Base-by-base conservation (phyloP, 495 filamentous ascomycete genomes). In the Emericellopsis terricola region DNA sequence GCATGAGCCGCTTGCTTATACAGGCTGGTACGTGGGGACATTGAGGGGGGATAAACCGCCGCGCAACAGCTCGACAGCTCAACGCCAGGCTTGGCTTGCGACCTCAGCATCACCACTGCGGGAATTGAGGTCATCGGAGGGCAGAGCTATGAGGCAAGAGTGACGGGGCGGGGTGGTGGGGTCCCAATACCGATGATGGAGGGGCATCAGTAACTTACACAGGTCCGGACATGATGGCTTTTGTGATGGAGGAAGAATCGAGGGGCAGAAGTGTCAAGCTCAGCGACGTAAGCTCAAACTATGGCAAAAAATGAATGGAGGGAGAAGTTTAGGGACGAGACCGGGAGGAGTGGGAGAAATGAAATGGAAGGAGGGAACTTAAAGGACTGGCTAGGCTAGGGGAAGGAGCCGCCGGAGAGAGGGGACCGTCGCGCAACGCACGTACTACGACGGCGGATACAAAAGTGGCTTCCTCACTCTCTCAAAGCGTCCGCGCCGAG, bases 151-250 rank as follows among this genome's bases (percentile, higher is more conserved):
- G 14, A 27, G 26, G 15, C 34, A 8, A 11, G 18, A n/a, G n/a
- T n/a, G n/a, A 31, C 20, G 19, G 36, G 36, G 37, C 40, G 41
- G 40, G 43, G 37, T 38, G 41, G 34, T 31, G 29, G 34, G 33
- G 26, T 38, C 24, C 27, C 32, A 19, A 18, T n/a, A 37, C 28
- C 15, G 23, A 14, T 24, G 41, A 32, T 14, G 29, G 26, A 34
- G 26, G 16, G 20, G 27, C 14, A 17, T 13, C 27, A 18, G 40
- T 41, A 29, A 65, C 62, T 67, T 65, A 67, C 62, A 60, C 60
- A 51, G 62, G 48, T 45, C 61, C 60, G 58, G 62, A 67, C 62
- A 67, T 67, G 39, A 39, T 53, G 48, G 41, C 38, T 32, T 27
- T 41, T 23, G 18, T 47, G 31, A 31, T 39, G n/a, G 23, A 35